These are phyloP conservation scores for Myriosclerotinia duriaeana DNA, from an alignment of 2,329 filamentous ascomycete genomes.

Conservation along the genomic window DNA sequence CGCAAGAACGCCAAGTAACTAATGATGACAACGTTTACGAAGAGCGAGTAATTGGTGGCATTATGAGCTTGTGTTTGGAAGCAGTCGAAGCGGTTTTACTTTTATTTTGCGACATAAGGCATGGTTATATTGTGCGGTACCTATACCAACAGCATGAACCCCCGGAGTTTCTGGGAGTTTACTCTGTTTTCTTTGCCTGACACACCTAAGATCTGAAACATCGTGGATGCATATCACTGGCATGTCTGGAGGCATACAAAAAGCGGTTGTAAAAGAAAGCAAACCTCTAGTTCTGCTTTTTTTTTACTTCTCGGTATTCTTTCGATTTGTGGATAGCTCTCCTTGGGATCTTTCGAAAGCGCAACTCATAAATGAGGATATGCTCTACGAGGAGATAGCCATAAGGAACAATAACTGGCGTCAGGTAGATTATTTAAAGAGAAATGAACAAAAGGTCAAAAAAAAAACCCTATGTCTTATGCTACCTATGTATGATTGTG, in stretches of 20 bases:
- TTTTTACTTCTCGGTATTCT: slow-evolving; percentile 16
- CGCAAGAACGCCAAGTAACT: slow-evolving; percentile 68
- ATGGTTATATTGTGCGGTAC: slow-evolving; percentile 30
- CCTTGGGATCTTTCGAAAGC: slow-evolving; percentile 8
- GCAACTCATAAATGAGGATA: slow-evolving; percentile 19
- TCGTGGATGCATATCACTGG: slow-evolving; percentile 13
- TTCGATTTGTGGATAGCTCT: slow-evolving; percentile 12
- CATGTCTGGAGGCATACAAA: slow-evolving; percentile 20
- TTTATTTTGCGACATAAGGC: slow-evolving; percentile 23
- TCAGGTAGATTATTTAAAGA: slow-evolving; percentile 24
- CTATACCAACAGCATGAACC: slow-evolving; percentile 30
- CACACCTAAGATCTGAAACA: slow-evolving; percentile 9
- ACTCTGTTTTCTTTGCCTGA: slow-evolving; percentile 11
- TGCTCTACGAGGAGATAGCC: slow-evolving; percentile 18
- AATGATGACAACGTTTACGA: slow-evolving; percentile 24
- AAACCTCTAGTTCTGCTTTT: slow-evolving; percentile 20
- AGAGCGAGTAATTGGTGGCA: slow-evolving; percentile 19
- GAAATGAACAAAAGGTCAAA: slow-evolving; percentile 9
- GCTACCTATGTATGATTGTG: neutral
- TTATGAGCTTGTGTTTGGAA: slow-evolving; percentile 15
- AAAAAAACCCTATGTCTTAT: neutral
- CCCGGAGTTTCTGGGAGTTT: slow-evolving; percentile 34
- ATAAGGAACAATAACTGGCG: slow-evolving; percentile 16
- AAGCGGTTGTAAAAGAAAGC: neutral
- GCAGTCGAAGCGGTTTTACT: slow-evolving; percentile 17